A percentile compares a stretch with the other conserved stretches of the same genome.
These are phyloP conservation scores for Fusarium pseudonygamai DNA, from an alignment of 2,329 filamentous ascomycete genomes.

Conservation along the genomic window DNA sequence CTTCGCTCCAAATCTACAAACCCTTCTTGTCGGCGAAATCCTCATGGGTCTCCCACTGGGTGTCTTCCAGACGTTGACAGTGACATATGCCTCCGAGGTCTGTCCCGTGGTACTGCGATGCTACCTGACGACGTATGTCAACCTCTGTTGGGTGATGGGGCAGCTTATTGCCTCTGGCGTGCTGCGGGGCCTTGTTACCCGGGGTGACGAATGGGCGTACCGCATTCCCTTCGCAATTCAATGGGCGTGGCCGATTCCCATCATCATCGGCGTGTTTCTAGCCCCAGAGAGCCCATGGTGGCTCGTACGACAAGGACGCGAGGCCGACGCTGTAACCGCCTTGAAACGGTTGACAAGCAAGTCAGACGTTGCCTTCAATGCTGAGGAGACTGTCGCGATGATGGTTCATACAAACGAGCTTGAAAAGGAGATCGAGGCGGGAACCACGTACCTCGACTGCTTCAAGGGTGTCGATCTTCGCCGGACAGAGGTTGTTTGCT, in stretches of 20 bases:
- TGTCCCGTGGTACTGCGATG: neutral
- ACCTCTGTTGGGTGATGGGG: neutral
- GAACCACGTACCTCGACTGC: slow-evolving; percentile 51
- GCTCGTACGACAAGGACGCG: neutral
- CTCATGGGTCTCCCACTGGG: neutral
- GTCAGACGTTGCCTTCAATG: slow-evolving; percentile 1
- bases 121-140: neutral
- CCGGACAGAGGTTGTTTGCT: slow-evolving; percentile 53
- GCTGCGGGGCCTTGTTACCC: neutral
- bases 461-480: slow-evolving; percentile 57
- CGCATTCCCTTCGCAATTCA: neutral
- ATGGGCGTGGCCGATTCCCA: neutral
- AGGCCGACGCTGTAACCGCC: neutral
- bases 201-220: neutral
- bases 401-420: slow-evolving; percentile 25
- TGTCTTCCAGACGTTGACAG: neutral
- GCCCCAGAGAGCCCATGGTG: neutral
- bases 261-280: neutral
- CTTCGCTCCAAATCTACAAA: slow-evolving; percentile 26
- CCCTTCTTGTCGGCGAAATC: slow-evolving; percentile 9
- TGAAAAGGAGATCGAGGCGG: slow-evolving; percentile 16
- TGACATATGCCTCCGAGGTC: too few species aligned
- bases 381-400: slow-evolving; percentile 20
- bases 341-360: neutral
- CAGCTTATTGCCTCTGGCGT: neutral